Conservation (phyloP, 305 asterid genomes). For the Caryopteris hybrid region DNA sequence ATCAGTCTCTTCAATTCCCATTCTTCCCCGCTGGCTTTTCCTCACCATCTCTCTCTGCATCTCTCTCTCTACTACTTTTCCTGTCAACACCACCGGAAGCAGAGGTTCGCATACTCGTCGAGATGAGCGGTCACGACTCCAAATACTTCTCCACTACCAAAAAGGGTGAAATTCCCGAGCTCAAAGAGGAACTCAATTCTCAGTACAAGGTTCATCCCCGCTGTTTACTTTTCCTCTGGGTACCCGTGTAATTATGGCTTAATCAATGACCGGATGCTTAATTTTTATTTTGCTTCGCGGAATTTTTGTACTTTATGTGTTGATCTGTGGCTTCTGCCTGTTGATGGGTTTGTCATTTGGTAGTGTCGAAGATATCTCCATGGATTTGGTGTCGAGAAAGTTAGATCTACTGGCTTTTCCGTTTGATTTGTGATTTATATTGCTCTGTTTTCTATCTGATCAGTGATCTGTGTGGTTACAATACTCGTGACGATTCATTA, state of each 20-base stretch:
- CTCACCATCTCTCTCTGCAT: neutral
- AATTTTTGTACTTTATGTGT: neutral
- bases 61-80: slow-evolving; percentile 1
- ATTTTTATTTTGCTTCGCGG: neutral
- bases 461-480: slow-evolving; percentile 22
- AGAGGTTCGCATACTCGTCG: slow-evolving; percentile 19
- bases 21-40: slow-evolving; percentile 17
- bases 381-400: slow-evolving; percentile 23
- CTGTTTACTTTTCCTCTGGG: neutral
- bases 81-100: slow-evolving; percentile 23
- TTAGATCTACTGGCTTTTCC: slow-evolving; percentile 40
- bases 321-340: slow-evolving; percentile 29
- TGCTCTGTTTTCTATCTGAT: slow-evolving; percentile 23
- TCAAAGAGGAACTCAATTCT: slow-evolving; percentile 97
- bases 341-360: slow-evolving; percentile 16
- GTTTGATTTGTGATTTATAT: slow-evolving; percentile 3
- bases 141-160: slow-evolving; percentile 98
- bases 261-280: neutral
- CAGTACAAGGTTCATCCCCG: slow-evolving; percentile 80
- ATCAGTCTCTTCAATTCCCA: slow-evolving; percentile 9
- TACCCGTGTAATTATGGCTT: neutral
- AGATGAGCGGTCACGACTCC: slow-evolving; percentile 99
- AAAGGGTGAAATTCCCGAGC: slow-evolving; percentile 99
- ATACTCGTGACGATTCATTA: neutral
- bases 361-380: slow-evolving; percentile 1